These are phyloP conservation scores for Botrytis deweyae DNA, from an alignment of 2,329 filamentous ascomycete species.

Conservation along the genomic window DNA sequence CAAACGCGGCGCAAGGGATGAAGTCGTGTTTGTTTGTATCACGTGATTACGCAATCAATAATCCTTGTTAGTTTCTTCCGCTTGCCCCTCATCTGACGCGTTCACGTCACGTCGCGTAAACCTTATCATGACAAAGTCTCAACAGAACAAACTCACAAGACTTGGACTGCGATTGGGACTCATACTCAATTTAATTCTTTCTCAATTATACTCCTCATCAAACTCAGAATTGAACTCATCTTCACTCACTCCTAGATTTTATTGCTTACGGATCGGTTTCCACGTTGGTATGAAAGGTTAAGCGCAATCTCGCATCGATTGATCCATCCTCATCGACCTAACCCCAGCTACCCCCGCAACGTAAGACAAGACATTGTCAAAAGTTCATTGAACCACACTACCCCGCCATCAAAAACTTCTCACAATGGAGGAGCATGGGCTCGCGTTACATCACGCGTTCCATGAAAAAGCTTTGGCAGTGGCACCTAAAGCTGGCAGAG, in stretches of 20 bases:
- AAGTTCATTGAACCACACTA: not conserved
- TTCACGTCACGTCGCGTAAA: not conserved
- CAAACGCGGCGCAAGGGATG: not conserved
- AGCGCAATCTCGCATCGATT: not conserved
- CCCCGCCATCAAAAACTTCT: not conserved
- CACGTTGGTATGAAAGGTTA: not conserved
- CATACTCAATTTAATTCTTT: not conserved
- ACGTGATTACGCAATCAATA: not conserved
- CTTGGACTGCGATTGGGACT: not conserved
- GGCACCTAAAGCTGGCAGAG: not conserved
- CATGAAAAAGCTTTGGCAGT: slow-evolving; percentile 6
- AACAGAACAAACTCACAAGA: not conserved
- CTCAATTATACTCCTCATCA: not conserved
- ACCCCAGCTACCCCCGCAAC: not conserved
- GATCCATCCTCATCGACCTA: not conserved
- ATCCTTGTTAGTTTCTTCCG: not conserved
- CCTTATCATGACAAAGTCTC: not conserved
- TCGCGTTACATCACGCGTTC: not conserved
- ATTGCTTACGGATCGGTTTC: not conserved
- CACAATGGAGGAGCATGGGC: slow-evolving; percentile 10
- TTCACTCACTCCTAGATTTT: not conserved
- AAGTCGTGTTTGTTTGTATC: not conserved
- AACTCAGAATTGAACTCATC: not conserved
- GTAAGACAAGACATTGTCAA: not conserved
- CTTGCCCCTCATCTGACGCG: not conserved